Conservation (phyloP, 495 filamentous ascomycete species). For the Entonaema liquescens region DNA sequence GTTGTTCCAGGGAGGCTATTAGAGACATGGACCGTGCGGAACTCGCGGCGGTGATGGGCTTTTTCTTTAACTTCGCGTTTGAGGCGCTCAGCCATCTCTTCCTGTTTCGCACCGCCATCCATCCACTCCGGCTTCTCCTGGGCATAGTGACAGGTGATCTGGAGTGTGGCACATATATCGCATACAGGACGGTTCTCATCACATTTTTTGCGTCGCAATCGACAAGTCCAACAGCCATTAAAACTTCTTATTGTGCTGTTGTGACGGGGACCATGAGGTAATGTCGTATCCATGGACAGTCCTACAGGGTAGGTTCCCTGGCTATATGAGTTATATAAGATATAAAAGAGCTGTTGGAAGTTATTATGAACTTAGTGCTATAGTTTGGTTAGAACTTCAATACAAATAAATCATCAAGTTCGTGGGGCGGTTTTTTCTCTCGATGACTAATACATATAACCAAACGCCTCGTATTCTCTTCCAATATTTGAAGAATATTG, state of each 20-base stretch:
- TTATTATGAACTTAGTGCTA: too few species aligned
- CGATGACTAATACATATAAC: not conserved
- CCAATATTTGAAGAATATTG: not conserved
- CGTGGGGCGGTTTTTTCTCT: not conserved
- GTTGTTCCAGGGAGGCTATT: not conserved
- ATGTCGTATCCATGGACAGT: not conserved
- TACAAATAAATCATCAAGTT: not conserved
- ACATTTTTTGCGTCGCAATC: slow-evolving; percentile 64
- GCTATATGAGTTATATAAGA: too few species aligned
- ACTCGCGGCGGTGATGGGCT: slow-evolving; percentile 52
- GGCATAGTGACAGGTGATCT: slow-evolving; percentile 59
- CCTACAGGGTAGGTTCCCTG: not conserved
- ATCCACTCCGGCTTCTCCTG: slow-evolving; percentile 65
- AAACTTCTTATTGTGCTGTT: slow-evolving; percentile 47
- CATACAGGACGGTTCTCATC: slow-evolving; percentile 60
- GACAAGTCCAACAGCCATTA: slow-evolving; percentile 66
- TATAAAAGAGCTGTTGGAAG: too few species aligned
- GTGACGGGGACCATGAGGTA: not conserved
- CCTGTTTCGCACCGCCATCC: slow-evolving; percentile 60
- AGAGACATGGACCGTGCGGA: slow-evolving; percentile 24
- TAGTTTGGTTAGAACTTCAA: too few species aligned
- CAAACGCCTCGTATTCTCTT: not conserved
- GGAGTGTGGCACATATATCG: slow-evolving; percentile 53
- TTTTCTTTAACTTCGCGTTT: slow-evolving; percentile 62
- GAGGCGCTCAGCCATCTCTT: slow-evolving; percentile 58